A percentile compares a stretch with the other conserved stretches of the same genome.
These are phyloP conservation scores for Metschnikowia vanudenii DNA, from an alignment of 805 yeast genomes.

Conservation along the genomic window DNA sequence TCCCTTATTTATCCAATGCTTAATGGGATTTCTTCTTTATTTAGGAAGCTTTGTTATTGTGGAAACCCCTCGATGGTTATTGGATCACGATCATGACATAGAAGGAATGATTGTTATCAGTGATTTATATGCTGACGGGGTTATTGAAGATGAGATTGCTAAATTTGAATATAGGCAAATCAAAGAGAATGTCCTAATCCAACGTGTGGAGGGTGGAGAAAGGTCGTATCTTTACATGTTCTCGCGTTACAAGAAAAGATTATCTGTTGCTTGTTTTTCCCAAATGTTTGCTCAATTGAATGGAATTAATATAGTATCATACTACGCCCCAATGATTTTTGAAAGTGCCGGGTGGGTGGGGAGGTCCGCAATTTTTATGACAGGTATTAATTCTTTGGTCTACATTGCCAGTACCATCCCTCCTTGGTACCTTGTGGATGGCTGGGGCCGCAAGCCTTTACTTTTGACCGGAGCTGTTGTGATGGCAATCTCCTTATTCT, in stretches of 20 bases:
- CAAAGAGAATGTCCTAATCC: slow-evolving; percentile 74
- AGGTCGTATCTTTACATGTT: slow-evolving; percentile 73
- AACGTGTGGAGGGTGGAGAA: slow-evolving; percentile 77
- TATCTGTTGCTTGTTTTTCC: slow-evolving; percentile 84
- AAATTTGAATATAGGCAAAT: slow-evolving; percentile 73
- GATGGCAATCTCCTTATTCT: slow-evolving; percentile 70
- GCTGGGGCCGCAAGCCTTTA: slow-evolving; percentile 90
- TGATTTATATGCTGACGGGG: slow-evolving; percentile 76
- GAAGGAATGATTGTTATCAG: slow-evolving; percentile 87
- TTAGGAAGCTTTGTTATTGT: slow-evolving; percentile 42
- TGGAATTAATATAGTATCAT: slow-evolving; percentile 89
- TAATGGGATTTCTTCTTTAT: slow-evolving; percentile 37
- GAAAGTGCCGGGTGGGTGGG: slow-evolving; percentile 96
- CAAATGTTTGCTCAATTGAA: slow-evolving; percentile 91
- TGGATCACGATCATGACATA: slow-evolving; percentile 49
- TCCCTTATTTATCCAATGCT: slow-evolving; percentile 39
- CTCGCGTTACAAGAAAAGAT: slow-evolving; percentile 68
- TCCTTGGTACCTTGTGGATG: slow-evolving; percentile 88
- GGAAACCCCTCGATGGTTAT: slow-evolving; percentile 48
- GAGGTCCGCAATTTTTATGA: slow-evolving; percentile 82
- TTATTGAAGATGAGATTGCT: slow-evolving; percentile 66
- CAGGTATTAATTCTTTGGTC: slow-evolving; percentile 60
- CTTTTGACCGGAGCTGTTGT: slow-evolving; percentile 72
- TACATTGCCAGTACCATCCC: slow-evolving; percentile 63
- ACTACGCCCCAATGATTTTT: slow-evolving; percentile 90